These are phyloP conservation scores for Amylocarpus encephaloides DNA, from an alignment of 2,329 filamentous ascomycete species.

Conservation along the genomic window DNA sequence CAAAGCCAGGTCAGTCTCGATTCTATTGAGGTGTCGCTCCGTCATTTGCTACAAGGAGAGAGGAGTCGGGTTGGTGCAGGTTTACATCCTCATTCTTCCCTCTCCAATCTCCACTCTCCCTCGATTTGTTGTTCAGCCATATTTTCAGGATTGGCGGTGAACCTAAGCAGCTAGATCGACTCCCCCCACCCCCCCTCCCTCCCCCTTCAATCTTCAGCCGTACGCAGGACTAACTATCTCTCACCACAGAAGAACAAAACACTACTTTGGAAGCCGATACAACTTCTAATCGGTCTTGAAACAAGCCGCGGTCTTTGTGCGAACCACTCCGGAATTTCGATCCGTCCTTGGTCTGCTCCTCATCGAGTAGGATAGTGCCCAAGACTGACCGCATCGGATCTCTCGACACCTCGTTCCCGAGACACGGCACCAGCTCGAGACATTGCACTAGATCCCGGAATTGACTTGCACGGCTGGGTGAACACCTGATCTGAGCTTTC, in stretches of 20 bases:
- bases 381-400: conserved; percentile 15
- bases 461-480: conserved; percentile 22
- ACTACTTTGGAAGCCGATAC: no score
- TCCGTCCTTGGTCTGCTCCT: background rate
- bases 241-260: no score
- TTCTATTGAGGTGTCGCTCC: conserved; percentile 13
- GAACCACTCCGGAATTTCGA: background rate
- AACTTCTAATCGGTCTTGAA: no score
- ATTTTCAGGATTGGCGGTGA: conserved; percentile 25
- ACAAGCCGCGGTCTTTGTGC: conserved; percentile 1
- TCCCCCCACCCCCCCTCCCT: background rate
- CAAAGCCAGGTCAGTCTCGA: conserved; percentile 17
- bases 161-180: conserved; percentile 3
- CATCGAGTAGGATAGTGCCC: conserved; percentile 3
- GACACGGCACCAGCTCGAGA: conserved; percentile 24
- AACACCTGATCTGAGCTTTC: conserved; percentile 30
- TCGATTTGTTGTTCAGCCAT: conserved; percentile 9
- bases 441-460: conserved; percentile 19
- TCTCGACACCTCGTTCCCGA: conserved; percentile 23
- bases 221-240: background rate
- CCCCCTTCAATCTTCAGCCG: conserved; percentile 1
- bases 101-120: conserved; percentile 13
- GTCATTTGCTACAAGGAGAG: conserved; percentile 17
- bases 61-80: conserved; percentile 25
- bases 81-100: conserved; percentile 18